Evolutionary conservation across 306 rosid genomes (phyloP), one percentile per base, ranked within the genome.

Genomic region (Acmispon strigosus): DNA sequence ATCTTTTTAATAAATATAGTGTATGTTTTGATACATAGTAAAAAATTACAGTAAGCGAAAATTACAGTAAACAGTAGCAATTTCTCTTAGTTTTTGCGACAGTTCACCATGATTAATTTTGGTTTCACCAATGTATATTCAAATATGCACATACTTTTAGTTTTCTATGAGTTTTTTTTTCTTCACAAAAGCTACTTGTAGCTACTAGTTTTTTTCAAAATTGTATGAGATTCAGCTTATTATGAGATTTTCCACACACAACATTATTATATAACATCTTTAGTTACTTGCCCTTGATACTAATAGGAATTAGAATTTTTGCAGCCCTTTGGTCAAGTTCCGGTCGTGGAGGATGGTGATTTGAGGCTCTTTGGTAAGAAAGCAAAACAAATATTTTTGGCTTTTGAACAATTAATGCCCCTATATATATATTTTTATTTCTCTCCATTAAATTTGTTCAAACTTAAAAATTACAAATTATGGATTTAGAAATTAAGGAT

Each of bases 271-370:
- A 22, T 45, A 32, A 5, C 44, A 66, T 6, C 47, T 48, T 48
- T n/a, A 48, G 4, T 66, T 66, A 24, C 8, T 8, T 65, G 10
- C 16, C 15, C 27, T 27, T 65, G 14, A 24, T 27, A 29, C 22
- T 45, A 22, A 66, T 15, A 6, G 10, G 16, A n/a, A 27, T 20
- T 44, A 3, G 8, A 66, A 44, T 7, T 78, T 8, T 59, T 71
- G 77, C 85, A 91, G 97, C 97, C 96, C 2, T 88, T 91, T 78
- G 97, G 97, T 19, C 90, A 86, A 84, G 89, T 88, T 72, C 92
- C 96, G 1, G 84, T 78, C 3, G 83, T 88, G 54, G 92, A 88
- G 52, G 83, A 79, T 58, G 92, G 89, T 3, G 84, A 88, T 64
- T 62, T 88, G 49, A 80, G 66, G 71, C 96, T 91, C 37, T 91